These are phyloP conservation scores for Sugiyamaella mastotermitis DNA, from an alignment of 805 yeast genomes.

Conservation along the genomic window DNA sequence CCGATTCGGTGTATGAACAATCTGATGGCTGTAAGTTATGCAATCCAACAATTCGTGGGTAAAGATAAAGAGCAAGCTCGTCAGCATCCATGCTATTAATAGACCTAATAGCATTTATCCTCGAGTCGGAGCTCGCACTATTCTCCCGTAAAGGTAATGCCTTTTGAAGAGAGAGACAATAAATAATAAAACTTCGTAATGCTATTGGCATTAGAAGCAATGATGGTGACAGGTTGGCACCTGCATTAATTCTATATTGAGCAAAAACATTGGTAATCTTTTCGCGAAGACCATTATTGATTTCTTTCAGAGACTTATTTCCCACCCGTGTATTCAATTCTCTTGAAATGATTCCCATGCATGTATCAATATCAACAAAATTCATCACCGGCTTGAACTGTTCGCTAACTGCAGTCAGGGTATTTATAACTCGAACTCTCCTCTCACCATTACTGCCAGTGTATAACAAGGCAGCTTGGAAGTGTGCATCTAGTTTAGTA, in stretches of 20 bases:
- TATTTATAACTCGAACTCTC: slow-evolving; percentile 80
- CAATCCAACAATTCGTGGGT: slow-evolving; percentile 73
- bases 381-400: slow-evolving; percentile 67
- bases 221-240: slow-evolving; percentile 38
- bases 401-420: slow-evolving; percentile 74
- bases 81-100: slow-evolving; percentile 51
- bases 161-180: slow-evolving; percentile 64
- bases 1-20: slow-evolving; percentile 40
- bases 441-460: slow-evolving; percentile 72
- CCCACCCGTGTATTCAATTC: slow-evolving; percentile 41
- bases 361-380: slow-evolving; percentile 71
- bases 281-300: slow-evolving; percentile 46
- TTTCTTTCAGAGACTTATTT: slow-evolving; percentile 34
- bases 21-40: slow-evolving; percentile 60
- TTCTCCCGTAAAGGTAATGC: slow-evolving; percentile 52
- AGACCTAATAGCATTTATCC: slow-evolving; percentile 49
- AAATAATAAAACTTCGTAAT: slow-evolving; percentile 62
- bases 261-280: slow-evolving; percentile 53
- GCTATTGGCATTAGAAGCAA: slow-evolving; percentile 80
- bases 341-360: slow-evolving; percentile 47
- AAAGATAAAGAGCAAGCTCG: slow-evolving; percentile 56
- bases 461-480: slow-evolving; percentile 85
- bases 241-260: slow-evolving; percentile 46
- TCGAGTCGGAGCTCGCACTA: slow-evolving; percentile 48
- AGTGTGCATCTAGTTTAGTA: slow-evolving; percentile 70